Evolutionary conservation across 768 basidiomycete species (phyloP).

Genomic region (Chlorophyllum brunneum): DNA sequence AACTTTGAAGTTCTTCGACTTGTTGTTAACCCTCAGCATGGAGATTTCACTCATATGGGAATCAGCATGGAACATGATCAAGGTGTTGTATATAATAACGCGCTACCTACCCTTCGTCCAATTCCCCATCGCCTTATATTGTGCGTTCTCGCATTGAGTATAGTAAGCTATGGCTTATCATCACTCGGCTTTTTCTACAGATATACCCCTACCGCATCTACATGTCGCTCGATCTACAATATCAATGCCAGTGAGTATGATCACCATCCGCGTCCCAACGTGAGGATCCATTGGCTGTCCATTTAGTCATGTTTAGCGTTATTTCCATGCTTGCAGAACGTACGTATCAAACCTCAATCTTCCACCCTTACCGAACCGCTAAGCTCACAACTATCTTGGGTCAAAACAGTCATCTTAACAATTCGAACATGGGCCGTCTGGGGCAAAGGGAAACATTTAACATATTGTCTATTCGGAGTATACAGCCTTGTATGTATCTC

Average conservation of each 20-base stretch:
- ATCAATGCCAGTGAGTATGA: background rate
- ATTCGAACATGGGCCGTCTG: slow-evolving; percentile 6
- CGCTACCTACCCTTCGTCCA: slow-evolving; percentile 9
- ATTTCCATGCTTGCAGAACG: background rate
- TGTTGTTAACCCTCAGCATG: slow-evolving; percentile 2
- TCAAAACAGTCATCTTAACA: slow-evolving; percentile 1
- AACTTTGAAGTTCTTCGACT: slow-evolving; percentile 8
- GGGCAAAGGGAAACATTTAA: background rate
- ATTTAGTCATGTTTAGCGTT: background rate
- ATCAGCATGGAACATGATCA: slow-evolving; percentile 2
- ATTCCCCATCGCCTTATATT: background rate
- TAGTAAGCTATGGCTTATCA: background rate
- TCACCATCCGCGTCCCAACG: background rate
- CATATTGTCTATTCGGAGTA: background rate
- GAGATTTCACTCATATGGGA: slow-evolving; percentile 11
- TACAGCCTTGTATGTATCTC: background rate
- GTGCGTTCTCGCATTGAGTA: background rate
- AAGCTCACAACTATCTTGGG: background rate
- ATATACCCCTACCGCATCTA: background rate
- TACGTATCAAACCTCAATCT: background rate
- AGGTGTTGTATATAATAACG: slow-evolving; percentile 9
- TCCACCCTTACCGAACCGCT: background rate
- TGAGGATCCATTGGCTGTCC: background rate
- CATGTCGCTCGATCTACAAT: background rate
- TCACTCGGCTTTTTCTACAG: background rate